Conservation (phyloP, 345 rosid genomes). For the Brassica napus region DNA sequence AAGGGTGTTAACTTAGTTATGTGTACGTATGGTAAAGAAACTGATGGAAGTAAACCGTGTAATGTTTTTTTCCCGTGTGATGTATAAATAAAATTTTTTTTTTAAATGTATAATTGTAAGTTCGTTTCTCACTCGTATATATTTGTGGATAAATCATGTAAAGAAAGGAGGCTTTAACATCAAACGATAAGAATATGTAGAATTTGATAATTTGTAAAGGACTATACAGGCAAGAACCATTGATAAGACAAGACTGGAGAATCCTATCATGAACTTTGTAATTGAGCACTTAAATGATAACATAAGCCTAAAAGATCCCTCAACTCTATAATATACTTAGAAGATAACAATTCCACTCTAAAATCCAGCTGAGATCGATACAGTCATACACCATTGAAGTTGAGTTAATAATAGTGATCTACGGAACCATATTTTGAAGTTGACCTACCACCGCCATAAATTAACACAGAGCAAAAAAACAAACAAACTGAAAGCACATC, state of each 20-base stretch:
- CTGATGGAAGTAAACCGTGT: background rate
- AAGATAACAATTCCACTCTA: too few species aligned
- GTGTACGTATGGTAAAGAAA: background rate
- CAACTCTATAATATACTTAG: too few species aligned
- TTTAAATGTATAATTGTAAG: background rate
- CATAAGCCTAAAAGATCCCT: background rate
- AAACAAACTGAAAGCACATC: background rate
- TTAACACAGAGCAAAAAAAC: background rate
- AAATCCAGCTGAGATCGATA: too few species aligned
- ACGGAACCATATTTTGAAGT: background rate
- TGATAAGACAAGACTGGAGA: background rate
- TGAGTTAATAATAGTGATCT: background rate
- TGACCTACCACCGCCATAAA: background rate
- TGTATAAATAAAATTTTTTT: background rate
- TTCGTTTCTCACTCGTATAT: background rate
- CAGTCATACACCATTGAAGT: background rate
- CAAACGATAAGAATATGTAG: background rate
- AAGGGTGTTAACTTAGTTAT: background rate
- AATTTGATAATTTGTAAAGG: background rate
- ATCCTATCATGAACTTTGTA: background rate
- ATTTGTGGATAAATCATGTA: conserved; percentile 11
- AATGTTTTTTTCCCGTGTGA: background rate
- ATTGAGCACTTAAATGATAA: background rate
- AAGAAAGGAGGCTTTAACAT: background rate
- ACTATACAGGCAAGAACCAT: background rate